phyloP scores from a whole-genome alignment of 2,329 filamentous ascomycete species.

The Diplodia intermedia region DNA sequence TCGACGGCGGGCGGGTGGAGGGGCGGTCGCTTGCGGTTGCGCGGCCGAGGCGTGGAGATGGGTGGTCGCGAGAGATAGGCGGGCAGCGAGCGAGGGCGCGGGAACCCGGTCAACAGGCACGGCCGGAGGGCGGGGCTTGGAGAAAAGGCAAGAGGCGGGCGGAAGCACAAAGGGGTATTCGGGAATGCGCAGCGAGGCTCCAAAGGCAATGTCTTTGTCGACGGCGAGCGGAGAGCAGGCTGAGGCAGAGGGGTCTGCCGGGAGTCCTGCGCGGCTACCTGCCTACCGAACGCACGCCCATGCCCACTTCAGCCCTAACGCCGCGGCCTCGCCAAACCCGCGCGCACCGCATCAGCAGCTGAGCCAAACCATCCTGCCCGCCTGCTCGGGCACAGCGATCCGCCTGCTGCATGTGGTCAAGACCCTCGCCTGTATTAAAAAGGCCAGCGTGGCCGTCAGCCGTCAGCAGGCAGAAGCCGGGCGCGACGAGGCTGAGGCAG shows the following conservation, averaged over 20 bases:
- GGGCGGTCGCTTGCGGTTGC: slow-evolving; percentile 23
- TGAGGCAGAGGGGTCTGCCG: slow-evolving; percentile 8
- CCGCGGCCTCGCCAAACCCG: not conserved
- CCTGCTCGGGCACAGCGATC: not conserved
- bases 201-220: slow-evolving; percentile 16
- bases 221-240: slow-evolving; percentile 3
- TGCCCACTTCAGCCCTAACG: slow-evolving; percentile 18
- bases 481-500: not conserved
- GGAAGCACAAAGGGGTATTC: slow-evolving; percentile 12
- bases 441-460: slow-evolving; percentile 25
- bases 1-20: not conserved
- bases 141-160: slow-evolving; percentile 4
- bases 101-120: slow-evolving; percentile 20
- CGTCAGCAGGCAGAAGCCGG: slow-evolving; percentile 11
- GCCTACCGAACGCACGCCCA: not conserved
- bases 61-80: slow-evolving; percentile 19
- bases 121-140: not conserved
- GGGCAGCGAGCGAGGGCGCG: slow-evolving; percentile 26
- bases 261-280: not conserved
- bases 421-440: slow-evolving; percentile 3
- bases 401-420: slow-evolving; percentile 11
- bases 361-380: slow-evolving; percentile 25
- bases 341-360: slow-evolving; percentile 6
- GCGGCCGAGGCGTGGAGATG: slow-evolving; percentile 19
- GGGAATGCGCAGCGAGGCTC: slow-evolving; percentile 12